Evolutionary conservation across 352 stramenopile species (phyloP).

Genomic region (Globisporangium cystogenes): DNA sequence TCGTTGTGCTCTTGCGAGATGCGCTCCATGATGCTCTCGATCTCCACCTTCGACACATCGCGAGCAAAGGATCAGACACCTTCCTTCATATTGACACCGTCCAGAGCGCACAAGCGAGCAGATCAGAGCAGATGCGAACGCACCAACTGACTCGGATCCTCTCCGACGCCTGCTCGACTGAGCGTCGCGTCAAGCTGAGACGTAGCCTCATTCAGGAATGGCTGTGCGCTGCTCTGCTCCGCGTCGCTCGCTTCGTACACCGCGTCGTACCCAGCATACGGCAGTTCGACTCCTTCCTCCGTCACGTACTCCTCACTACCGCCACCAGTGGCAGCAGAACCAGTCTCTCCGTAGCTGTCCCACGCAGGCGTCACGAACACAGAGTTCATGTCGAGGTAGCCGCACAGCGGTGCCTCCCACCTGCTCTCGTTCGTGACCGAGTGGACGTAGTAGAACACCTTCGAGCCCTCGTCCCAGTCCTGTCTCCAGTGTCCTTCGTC

Average conservation of each 20-base stretch:
- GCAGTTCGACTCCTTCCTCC: neutral
- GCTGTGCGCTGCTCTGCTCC: neutral
- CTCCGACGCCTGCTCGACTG: slow-evolving; percentile 5
- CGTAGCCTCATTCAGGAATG: slow-evolving; percentile 19
- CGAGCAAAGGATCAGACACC: neutral
- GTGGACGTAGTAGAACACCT: slow-evolving; percentile 65
- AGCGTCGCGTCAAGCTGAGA: slow-evolving; percentile 26
- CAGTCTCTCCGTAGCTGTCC: slow-evolving; percentile 8
- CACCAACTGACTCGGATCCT: slow-evolving; percentile 12
- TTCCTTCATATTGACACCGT: neutral
- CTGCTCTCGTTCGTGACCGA: slow-evolving; percentile 45
- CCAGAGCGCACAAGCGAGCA: too few species aligned
- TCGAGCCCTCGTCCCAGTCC: slow-evolving; percentile 51
- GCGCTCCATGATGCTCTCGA: slow-evolving; percentile 49
- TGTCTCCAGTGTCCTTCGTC: slow-evolving; percentile 58
- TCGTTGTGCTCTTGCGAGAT: slow-evolving; percentile 69
- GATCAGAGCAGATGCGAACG: neutral
- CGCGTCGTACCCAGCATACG: neutral
- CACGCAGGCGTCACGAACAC: slow-evolving; percentile 32
- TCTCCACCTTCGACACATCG: slow-evolving; percentile 26
- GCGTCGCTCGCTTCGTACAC: neutral
- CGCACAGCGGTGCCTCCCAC: slow-evolving; percentile 51
- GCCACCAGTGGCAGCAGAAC: neutral
- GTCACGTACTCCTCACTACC: neutral
- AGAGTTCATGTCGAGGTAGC: slow-evolving; percentile 60